Evolutionary conservation across 768 basidiomycete genomes (phyloP).

Genomic region (Mycena rebaudengoi): DNA sequence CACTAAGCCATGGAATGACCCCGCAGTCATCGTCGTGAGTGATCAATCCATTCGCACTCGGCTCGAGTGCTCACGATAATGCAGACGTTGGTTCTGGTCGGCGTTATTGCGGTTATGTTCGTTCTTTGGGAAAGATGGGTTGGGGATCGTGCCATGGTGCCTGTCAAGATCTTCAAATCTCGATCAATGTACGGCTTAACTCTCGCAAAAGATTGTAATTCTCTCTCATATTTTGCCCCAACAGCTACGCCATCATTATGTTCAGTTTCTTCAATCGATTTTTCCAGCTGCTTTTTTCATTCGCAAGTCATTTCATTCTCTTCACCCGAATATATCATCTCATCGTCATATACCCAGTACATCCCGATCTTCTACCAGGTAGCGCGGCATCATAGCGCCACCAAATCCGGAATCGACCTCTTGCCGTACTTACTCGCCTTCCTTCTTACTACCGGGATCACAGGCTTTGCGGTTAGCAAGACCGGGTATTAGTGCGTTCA

Average conservation of each 20-base stretch:
- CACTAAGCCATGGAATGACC: conserved; percentile 46
- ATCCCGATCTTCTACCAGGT: conserved; percentile 32
- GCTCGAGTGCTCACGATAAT: not conserved
- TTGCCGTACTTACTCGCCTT: conserved; percentile 28
- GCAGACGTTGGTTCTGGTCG: conserved; percentile 2
- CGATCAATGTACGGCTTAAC: no score
- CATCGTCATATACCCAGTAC: conserved; percentile 9
- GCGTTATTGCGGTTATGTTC: not conserved
- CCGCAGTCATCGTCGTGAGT: conserved; percentile 23
- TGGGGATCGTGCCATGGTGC: no score
- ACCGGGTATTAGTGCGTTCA: conserved; percentile 9
- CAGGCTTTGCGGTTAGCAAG: not conserved
- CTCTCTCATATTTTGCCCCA: no score
- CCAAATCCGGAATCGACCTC: conserved; percentile 31
- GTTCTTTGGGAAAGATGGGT: no score
- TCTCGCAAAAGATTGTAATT: no score
- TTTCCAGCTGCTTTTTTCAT: no score
- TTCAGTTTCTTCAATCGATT: no score
- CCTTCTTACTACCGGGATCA: conserved; percentile 12
- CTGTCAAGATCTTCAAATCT: no score
- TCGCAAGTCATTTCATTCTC: not conserved
- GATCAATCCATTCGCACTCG: not conserved
- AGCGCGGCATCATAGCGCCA: conserved; percentile 25
- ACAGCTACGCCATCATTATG: no score
- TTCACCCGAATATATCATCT: not conserved